Evolutionary conservation across 2,329 filamentous ascomycete genomes (phyloP), one percentile per base, ranked within the genome.

Genomic region (Epichloe sp.): DNA sequence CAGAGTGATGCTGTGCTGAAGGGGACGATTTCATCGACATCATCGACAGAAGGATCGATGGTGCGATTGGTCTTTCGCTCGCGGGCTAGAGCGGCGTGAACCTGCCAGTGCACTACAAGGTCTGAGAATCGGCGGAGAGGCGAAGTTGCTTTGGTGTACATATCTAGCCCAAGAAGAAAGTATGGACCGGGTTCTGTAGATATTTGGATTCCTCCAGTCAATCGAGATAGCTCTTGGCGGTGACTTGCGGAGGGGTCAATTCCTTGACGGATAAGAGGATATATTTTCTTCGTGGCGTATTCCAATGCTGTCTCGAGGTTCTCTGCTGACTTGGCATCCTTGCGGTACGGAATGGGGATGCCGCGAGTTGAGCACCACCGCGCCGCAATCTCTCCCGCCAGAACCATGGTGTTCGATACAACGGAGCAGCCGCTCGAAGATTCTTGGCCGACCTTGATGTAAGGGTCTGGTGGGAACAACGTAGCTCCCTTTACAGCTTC

Each of bases 111-210:
- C 2, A 77, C 73, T 35, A 85, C 61, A 45, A 85, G 66, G 62
- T 86, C 82, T 5, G 70, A 65, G 63, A 76, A 85, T 43, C 82
- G 76, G 36, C 82, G 78, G n/a, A 86, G 71, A 17, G 82, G 82
- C 47, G 78, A 82, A 7, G 82, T 85, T 40, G 75, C 75, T 57
- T 82, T 83, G 52, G 77, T 68, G 62, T 85, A 83, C 66, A 77
- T 76, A 50, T 79, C 71, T 2, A 77, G 60, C 17, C 81, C 82
- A 52, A 84, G 70, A 44, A 75, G 69, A 54, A 77, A 73, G 63
- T 83, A 76, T 5, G 75, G 75, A 8, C 72, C 75, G 0, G 80
- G 73, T 3, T 62, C 64, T n/a, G 74, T 68, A 8, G 75, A 74
- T 12, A 82, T 63, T 53, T 77, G 71, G 48, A 77, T 70, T 19